Evolutionary conservation across 768 basidiomycete species (phyloP).

Genomic region (Hysterangium stoloniferum): DNA sequence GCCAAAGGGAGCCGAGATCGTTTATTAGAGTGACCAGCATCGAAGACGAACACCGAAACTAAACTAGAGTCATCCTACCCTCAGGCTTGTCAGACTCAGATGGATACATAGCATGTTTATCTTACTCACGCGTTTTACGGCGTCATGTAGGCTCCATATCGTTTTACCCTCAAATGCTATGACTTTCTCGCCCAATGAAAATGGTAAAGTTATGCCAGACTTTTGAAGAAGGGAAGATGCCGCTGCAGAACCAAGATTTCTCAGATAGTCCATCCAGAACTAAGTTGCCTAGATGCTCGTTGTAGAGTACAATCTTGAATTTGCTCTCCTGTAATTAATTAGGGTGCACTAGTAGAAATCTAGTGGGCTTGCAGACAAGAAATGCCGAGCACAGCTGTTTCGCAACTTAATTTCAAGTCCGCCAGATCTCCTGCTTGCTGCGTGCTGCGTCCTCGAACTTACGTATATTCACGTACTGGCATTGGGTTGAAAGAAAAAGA

Average conservation of each 20-base stretch:
- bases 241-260: conserved; percentile 76
- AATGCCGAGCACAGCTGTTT: too few relatives aligned
- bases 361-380: too few relatives aligned
- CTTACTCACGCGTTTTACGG: conserved; percentile 66
- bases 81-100: not conserved
- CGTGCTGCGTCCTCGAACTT: too few relatives aligned
- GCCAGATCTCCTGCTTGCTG: too few relatives aligned
- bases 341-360: too few relatives aligned
- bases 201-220: conserved; percentile 85
- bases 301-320: too few relatives aligned
- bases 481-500: too few relatives aligned
- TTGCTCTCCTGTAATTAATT: too few relatives aligned
- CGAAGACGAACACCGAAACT: conserved; percentile 91
- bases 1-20: conserved; percentile 67
- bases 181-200: conserved; percentile 71
- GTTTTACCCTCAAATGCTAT: conserved; percentile 54
- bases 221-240: conserved; percentile 89
- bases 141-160: conserved; percentile 84
- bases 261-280: conserved; percentile 68
- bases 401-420: too few relatives aligned
- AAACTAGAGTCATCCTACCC: conserved; percentile 79
- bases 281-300: too few relatives aligned
- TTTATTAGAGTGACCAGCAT: conserved; percentile 53
- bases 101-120: not conserved
- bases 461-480: too few relatives aligned